These are phyloP conservation scores for Castanea crenata DNA, from an alignment of 306 rosid species.

Conservation along the genomic window DNA sequence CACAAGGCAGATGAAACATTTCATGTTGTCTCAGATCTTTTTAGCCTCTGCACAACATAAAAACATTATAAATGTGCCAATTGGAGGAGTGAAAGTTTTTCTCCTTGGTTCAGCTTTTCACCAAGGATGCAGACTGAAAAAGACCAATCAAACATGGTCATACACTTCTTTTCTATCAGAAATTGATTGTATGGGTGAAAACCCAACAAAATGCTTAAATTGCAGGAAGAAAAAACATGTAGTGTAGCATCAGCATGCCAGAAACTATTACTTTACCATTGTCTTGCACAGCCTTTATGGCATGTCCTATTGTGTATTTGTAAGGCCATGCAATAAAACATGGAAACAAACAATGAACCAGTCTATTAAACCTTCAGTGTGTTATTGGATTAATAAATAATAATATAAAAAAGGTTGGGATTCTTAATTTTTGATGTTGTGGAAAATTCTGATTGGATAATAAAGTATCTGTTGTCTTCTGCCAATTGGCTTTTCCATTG, in stretches of 20 bases:
- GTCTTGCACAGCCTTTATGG: no score
- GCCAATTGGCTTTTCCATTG: constrained; percentile 43
- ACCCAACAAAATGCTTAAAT: constrained; percentile 10
- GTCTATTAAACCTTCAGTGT: no score
- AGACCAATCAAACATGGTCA: not conserved
- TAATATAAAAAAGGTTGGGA: not conserved
- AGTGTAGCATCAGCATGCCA: not conserved
- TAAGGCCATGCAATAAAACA: no score
- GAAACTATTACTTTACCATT: no score
- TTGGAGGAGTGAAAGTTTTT: not conserved
- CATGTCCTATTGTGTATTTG: no score
- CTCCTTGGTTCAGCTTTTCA: not conserved
- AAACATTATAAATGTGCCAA: constrained; percentile 35
- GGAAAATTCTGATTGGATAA: constrained; percentile 33
- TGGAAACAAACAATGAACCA: no score
- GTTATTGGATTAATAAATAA: no score
- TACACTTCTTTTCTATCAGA: not conserved
- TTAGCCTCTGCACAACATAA: not conserved
- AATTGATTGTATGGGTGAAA: constrained; percentile 37
- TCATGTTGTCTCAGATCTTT: not conserved
- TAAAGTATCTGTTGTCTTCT: constrained; percentile 32
- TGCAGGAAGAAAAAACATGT: not conserved
- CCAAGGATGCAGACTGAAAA: not conserved
- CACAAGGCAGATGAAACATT: constrained; percentile 23
- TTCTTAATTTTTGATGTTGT: constrained; percentile 21